Evolutionary conservation across 768 basidiomycete species (phyloP).

Genomic region (Candolleomyces efflorescens): DNA sequence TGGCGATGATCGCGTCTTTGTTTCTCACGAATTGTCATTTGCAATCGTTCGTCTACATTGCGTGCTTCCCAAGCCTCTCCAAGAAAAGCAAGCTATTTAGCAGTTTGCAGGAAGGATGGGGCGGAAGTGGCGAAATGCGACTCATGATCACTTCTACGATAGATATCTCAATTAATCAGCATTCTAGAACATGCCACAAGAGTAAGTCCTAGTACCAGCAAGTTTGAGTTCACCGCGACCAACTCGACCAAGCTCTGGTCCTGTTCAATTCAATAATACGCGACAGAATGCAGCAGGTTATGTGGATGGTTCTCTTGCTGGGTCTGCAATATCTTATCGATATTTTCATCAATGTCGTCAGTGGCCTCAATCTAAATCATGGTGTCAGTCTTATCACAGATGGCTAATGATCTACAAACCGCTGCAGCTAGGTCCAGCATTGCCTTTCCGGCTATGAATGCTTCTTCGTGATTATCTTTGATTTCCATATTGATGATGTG

Average conservation of each 20-base stretch:
- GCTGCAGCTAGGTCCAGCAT: constrained; percentile 89
- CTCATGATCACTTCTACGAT: not conserved
- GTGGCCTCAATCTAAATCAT: constrained; percentile 71
- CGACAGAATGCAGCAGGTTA: constrained; percentile 84
- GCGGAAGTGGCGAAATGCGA: not conserved
- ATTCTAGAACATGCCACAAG: constrained; percentile 2
- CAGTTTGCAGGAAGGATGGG: not conserved
- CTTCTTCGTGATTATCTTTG: constrained; percentile 99
- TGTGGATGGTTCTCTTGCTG: constrained; percentile 94
- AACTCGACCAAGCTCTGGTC: constrained; percentile 1
- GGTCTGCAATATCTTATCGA: constrained; percentile 75
- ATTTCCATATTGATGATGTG: constrained; percentile 98
- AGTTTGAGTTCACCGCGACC: not conserved
- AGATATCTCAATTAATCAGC: constrained; percentile 1
- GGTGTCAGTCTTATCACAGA: constrained; percentile 9
- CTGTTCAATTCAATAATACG: constrained; percentile 66
- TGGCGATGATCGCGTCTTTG: constrained; percentile 47
- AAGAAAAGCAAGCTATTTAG: not conserved
- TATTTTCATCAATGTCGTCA: constrained; percentile 87
- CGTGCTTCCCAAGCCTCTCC: constrained; percentile 26
- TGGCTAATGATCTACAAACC: constrained; percentile 44
- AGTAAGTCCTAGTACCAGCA: not conserved
- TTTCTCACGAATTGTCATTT: constrained; percentile 52
- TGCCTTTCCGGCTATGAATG: constrained; percentile 90
- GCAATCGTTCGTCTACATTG: constrained; percentile 34